A percentile compares a stretch with the other conserved stretches of the same genome.
phyloP scores from a whole-genome alignment of 805 yeast genomes.

The Barnettozyma californica region DNA sequence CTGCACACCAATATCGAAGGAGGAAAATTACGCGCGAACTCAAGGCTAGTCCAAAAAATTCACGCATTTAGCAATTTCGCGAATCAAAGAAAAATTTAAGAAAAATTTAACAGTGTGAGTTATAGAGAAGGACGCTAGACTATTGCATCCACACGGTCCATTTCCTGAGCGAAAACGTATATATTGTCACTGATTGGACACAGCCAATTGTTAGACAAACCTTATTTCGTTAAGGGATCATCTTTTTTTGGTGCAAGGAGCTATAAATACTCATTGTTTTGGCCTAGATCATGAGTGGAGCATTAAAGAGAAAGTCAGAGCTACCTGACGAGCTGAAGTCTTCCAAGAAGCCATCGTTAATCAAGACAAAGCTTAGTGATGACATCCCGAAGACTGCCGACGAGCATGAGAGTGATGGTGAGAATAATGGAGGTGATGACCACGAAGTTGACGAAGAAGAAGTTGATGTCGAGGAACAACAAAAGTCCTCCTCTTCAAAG shows the following conservation, averaged over 20 bases:
- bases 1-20: not conserved
- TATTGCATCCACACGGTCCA: not conserved
- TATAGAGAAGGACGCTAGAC: not conserved
- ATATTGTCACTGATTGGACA: not conserved
- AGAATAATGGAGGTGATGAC: constrained; percentile 26
- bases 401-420: constrained; percentile 12
- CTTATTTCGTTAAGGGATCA: not conserved
- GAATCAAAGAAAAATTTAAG: not conserved
- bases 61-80: not conserved
- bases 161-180: not conserved
- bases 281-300: not conserved
- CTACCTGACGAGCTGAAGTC: constrained; percentile 10
- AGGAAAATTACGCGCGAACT: not conserved
- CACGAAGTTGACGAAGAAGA: constrained; percentile 26
- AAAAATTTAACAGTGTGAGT: not conserved
- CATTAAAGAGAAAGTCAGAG: constrained; percentile 17
- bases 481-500: constrained; percentile 21
- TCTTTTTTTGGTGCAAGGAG: not conserved
- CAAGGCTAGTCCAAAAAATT: not conserved
- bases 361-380: constrained; percentile 20
- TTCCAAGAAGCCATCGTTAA: constrained; percentile 17
- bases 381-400: constrained; percentile 8
- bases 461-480: constrained; percentile 8
- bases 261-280: not conserved
- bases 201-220: not conserved